phyloP scores from a whole-genome alignment of 2,329 filamentous ascomycete genomes.

The Colletotrichum navitas region DNA sequence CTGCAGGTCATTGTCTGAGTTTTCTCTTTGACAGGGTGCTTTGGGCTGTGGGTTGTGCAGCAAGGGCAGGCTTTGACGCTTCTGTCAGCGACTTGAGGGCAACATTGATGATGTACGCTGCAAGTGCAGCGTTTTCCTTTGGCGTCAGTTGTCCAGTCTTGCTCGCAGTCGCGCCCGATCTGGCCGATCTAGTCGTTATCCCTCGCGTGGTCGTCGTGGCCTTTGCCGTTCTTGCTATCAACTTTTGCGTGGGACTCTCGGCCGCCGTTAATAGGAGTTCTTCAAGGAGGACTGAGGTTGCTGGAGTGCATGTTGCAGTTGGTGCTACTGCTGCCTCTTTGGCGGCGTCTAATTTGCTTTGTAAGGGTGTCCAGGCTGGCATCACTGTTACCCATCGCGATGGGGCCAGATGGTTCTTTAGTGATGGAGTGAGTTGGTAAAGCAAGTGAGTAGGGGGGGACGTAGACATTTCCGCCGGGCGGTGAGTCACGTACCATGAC shows the following conservation, averaged over 20 bases:
- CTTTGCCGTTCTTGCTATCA: slow-evolving; percentile 46
- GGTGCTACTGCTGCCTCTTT: slow-evolving; percentile 67
- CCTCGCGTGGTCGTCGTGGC: slow-evolving; percentile 46
- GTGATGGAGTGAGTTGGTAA: too few relatives aligned
- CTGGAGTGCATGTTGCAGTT: slow-evolving; percentile 65
- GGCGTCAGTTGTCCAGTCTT: slow-evolving; percentile 59
- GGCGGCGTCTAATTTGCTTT: slow-evolving; percentile 61
- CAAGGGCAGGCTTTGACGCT: slow-evolving; percentile 65
- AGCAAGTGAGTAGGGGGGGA: too few relatives aligned
- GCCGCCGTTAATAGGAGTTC: slow-evolving; percentile 57
- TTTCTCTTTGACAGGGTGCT: slow-evolving; percentile 52
- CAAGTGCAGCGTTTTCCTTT: slow-evolving; percentile 75
- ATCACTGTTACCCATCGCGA: too few relatives aligned
- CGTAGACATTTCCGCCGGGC: too few relatives aligned
- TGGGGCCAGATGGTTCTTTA: too few relatives aligned
- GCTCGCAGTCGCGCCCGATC: slow-evolving; percentile 49
- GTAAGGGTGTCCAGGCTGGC: too few relatives aligned
- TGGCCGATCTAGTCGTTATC: slow-evolving; percentile 46
- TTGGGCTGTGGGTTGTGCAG: slow-evolving; percentile 50
- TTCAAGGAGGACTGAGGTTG: slow-evolving; percentile 61
- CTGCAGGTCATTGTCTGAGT: slow-evolving; percentile 52
- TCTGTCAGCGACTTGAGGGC: slow-evolving; percentile 77
- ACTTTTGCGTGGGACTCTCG: slow-evolving; percentile 36
- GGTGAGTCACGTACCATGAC: too few relatives aligned
- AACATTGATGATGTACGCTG: slow-evolving; percentile 79